phyloP scores from a whole-genome alignment of 306 rosid species.

The Senna tora region DNA sequence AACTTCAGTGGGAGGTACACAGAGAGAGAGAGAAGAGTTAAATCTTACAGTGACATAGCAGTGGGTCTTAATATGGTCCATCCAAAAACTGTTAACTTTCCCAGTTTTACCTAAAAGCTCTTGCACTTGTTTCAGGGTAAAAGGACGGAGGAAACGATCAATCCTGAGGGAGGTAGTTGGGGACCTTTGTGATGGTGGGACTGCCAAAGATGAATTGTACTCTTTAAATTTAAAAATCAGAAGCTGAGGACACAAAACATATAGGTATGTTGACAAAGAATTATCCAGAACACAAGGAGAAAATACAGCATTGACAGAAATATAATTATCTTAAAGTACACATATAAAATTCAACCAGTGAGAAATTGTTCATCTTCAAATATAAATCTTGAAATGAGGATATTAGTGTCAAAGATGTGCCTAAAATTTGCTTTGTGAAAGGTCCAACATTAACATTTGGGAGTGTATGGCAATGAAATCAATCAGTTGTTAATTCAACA shows the following conservation, averaged over 20 bases:
- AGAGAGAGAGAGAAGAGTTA: conserved; percentile 9
- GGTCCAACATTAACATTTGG: conserved; percentile 13
- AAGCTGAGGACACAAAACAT: not conserved
- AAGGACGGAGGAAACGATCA: conserved; percentile 90
- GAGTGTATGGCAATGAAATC: not conserved
- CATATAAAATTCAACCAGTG: not conserved
- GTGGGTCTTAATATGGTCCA: conserved; percentile 99
- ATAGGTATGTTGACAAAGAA: not conserved
- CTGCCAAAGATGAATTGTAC: conserved; percentile 52
- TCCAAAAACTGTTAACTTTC: conserved; percentile 79
- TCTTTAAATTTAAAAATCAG: conserved; percentile 24
- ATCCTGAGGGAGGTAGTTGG: conserved; percentile 87
- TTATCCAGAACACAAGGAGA: not conserved
- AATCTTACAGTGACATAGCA: conserved; percentile 92
- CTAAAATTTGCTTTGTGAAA: not conserved
- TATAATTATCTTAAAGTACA: not conserved
- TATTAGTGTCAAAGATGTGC: not conserved
- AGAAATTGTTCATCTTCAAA: not conserved
- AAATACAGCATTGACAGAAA: conserved; percentile 2
- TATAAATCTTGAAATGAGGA: conserved; percentile 15
- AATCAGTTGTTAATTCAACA: not conserved
- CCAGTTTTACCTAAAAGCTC: conserved; percentile 93
- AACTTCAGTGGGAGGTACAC: not conserved
- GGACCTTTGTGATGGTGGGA: conserved; percentile 76
- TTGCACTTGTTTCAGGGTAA: conserved; percentile 95